A percentile compares a stretch with the other conserved stretches of the same genome.
Evolutionary conservation across 2,329 filamentous ascomycete genomes (phyloP).

Genomic region (Pyricularia sp.): DNA sequence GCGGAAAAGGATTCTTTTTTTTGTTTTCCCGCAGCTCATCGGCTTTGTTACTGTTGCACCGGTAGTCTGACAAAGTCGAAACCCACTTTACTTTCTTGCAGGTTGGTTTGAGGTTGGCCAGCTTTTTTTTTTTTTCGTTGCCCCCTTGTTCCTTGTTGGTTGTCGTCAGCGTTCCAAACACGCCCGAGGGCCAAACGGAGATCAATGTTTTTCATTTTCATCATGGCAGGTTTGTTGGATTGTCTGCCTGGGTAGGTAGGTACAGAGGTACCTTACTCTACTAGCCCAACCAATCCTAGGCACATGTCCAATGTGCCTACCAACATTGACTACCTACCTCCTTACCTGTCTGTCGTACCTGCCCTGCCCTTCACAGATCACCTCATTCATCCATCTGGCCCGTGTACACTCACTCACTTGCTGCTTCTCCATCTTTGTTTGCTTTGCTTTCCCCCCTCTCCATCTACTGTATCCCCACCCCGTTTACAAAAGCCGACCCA

Average conservation of each 20-base stretch:
- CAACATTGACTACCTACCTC: too few species aligned
- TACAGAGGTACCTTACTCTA: too few species aligned
- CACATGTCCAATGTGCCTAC: too few species aligned
- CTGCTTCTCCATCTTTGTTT: not conserved
- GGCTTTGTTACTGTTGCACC: not conserved
- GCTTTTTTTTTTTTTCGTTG: not conserved
- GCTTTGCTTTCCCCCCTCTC: not conserved
- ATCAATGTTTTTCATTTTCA: not conserved
- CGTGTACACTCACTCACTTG: not conserved
- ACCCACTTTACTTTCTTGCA: not conserved
- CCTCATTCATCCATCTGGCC: not conserved
- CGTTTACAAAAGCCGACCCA: not conserved
- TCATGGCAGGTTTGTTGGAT: not conserved
- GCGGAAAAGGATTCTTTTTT: not conserved
- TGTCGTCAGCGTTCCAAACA: not conserved
- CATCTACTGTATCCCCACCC: not conserved
- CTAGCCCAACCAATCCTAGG: too few species aligned
- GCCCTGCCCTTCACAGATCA: not conserved
- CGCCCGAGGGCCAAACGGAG: not conserved
- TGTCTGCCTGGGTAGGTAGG: not conserved
- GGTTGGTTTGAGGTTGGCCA: not conserved
- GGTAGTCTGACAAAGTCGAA: not conserved
- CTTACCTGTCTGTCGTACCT: too few species aligned
- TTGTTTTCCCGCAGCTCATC: not conserved
- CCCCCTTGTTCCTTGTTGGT: not conserved